Evolutionary conservation across 164 flowering plant species (phyloP), one percentile per base, ranked within the genome.

Genomic region (Piper longum): DNA sequence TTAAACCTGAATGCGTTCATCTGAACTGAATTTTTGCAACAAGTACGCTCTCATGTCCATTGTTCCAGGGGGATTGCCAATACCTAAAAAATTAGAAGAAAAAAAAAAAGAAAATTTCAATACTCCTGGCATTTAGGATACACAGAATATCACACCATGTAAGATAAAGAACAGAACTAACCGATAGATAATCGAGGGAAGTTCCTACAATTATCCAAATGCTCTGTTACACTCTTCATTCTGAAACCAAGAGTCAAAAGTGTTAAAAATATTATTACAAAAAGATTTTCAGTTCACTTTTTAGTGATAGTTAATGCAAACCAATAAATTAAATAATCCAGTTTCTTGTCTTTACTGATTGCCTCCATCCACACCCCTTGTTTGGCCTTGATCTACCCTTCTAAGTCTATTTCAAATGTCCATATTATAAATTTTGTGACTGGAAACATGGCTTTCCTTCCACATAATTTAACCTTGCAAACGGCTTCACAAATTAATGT

Each of bases 41-140:
- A 90, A 93, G 80, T 62, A 93, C 60, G 99, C 99, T 80, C 78
- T 88, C 85, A 84, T 62, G 71, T 93, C 97, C 99, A 93, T 93
- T 7, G 76, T 81, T 36, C 99, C 99, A 60, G 99, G 97, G 64
- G 97, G 96, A 66, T 83, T 85, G 39, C 99, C 97, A 68, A 93
- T 81, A 14, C 97, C 99, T 88, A 78, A 44, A 66, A 62, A 41
- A 16, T 69, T 43, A 18, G 51, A 41, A 43, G 36, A 26, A 26
- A 26, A 26, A 55, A 52, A 16, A 41, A 61, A 54, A 43, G 48
- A 17, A 48, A 45, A 51, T 12, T 36, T 57, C 4, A 54, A 5
- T 36, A 16, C 17, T 56, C 16, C 59, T 17, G 36, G 16, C 19
- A 26, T 17, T 17, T 6, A 4, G 19, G 7, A 56, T 7, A 14